Conservation (phyloP, 768 basidiomycete species). For the Kwoniella dejecticola region DNA sequence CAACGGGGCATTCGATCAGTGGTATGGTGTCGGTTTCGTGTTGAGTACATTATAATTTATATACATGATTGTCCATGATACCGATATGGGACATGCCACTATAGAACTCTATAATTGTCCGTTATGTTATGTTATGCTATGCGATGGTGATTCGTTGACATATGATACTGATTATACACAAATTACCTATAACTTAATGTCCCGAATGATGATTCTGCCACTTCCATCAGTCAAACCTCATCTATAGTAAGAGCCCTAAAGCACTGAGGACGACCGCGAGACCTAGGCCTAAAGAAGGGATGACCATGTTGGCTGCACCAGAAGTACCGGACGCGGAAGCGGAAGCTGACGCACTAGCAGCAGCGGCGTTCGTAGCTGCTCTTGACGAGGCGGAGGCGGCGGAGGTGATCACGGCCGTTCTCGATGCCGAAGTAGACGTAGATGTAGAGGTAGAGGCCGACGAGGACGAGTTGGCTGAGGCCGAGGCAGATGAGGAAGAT, state of each 20-base stretch:
- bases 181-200: slow-evolving; percentile 5
- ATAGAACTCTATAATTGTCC: slow-evolving; percentile 1
- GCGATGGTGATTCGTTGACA: not conserved
- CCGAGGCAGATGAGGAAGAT: not conserved
- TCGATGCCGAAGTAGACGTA: not conserved
- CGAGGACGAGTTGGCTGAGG: not conserved
- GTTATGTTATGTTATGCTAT: not conserved
- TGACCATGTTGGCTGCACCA: slow-evolving; percentile 4
- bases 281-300: slow-evolving; percentile 10
- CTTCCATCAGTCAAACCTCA: not conserved
- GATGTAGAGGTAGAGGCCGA: slow-evolving; percentile 5
- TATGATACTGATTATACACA: not conserved
- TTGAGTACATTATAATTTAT: no score
- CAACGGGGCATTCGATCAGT: no score
- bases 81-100: not conserved
- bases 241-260: slow-evolving; percentile 5
- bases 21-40: no score
- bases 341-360: slow-evolving; percentile 2
- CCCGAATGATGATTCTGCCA: not conserved
- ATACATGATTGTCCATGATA: not conserved
- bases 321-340: not conserved
- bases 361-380: not conserved
- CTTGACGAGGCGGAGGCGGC: not conserved
- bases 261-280: slow-evolving; percentile 2
- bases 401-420: not conserved